Base-by-base conservation (phyloP, 805 yeast genomes). In the Sporopachydermia lactativora region DNA sequence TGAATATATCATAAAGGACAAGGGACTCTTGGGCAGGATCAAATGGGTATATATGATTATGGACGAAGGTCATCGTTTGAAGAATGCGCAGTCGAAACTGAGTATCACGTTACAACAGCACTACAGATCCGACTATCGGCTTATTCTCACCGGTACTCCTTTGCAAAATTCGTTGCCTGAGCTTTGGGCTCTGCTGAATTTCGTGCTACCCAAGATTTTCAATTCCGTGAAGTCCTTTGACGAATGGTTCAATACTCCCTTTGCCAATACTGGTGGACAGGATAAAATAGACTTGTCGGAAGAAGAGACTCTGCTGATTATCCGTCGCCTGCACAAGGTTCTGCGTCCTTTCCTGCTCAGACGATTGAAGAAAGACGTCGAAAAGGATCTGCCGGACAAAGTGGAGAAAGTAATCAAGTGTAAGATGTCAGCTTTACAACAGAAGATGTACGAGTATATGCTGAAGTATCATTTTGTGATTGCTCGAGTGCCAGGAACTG, bases 11-110 rank as follows among this genome's bases (percentile, higher is more conserved):
- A 80, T 82, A 47, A 71, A 80, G 52, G 94, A 82, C 53, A 71
- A 84, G 46, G 78, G 86, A 3, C 52, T 82, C 15, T 62, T 82
- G 50, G 60, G 77, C 18, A 79, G 77, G 51, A 73, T 78, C 49
- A 71, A 71, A 47, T 82, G 88, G 77, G 80, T 81, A 35, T 89
- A 83, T 57, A 82, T 82, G 89, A 81, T 82, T 48, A 82, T 82
- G 48, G 94, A 82, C 65, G 94, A 82, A 66, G 94, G 94, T 58
- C 94, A 82, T 59, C 68, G 94, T 61, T 78, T 82, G 86, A 82
- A 82, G 55, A 82, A 82, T 53, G 67, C 86, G 2, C 72, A 73
- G 43, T 80, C 89, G 2, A 82, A 81, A 53, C 62, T 82, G 42
- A 79, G 89, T 0, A 65, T 65, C 41, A 81, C 92, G 0, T 72